These are phyloP conservation scores for Pholiota microspora DNA, from an alignment of 768 basidiomycete genomes.

Conservation along the genomic window DNA sequence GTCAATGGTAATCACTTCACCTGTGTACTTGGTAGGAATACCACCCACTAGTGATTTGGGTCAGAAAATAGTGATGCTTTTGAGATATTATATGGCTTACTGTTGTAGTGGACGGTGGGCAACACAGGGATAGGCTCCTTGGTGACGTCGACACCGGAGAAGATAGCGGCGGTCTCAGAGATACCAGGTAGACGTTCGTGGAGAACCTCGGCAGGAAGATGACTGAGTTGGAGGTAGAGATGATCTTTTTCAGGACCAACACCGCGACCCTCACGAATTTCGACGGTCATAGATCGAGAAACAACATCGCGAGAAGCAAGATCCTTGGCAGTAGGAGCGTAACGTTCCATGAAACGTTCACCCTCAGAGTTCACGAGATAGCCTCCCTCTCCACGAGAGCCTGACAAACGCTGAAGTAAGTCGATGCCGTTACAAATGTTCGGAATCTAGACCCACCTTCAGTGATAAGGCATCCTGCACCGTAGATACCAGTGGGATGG, in stretches of 20 bases:
- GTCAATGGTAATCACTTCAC: constrained; percentile 90
- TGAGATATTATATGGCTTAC: constrained; percentile 46
- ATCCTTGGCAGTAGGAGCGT: constrained; percentile 99
- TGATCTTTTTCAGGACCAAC: constrained; percentile 99
- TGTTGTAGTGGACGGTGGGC: constrained; percentile 98
- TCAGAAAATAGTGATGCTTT: constrained; percentile 2
- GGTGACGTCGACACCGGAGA: constrained; percentile 98
- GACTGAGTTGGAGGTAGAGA: constrained; percentile 93
- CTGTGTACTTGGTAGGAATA: constrained; percentile 98
- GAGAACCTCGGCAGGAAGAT: constrained; percentile 92
- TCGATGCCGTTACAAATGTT: neutral
- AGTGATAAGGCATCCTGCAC: constrained; percentile 97
- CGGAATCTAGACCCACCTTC: constrained; percentile 63
- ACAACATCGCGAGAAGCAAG: constrained; percentile 99
- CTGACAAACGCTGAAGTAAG: constrained; percentile 34
- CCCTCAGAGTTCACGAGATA: constrained; percentile 98
- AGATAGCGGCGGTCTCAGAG: constrained; percentile 98
- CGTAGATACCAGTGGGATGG: constrained; percentile 99
- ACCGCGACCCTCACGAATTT: constrained; percentile 98
- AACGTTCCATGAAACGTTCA: constrained; percentile 99
- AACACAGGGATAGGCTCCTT: constrained; percentile 99
- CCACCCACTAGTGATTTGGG: constrained; percentile 76
- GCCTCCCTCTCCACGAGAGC: constrained; percentile 98
- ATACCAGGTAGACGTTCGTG: constrained; percentile 98
- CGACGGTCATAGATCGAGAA: constrained; percentile 98